A percentile compares a stretch with the other conserved stretches of the same genome.
Conservation (phyloP, 805 yeast species). For the Metschnikowia corniflorae region DNA sequence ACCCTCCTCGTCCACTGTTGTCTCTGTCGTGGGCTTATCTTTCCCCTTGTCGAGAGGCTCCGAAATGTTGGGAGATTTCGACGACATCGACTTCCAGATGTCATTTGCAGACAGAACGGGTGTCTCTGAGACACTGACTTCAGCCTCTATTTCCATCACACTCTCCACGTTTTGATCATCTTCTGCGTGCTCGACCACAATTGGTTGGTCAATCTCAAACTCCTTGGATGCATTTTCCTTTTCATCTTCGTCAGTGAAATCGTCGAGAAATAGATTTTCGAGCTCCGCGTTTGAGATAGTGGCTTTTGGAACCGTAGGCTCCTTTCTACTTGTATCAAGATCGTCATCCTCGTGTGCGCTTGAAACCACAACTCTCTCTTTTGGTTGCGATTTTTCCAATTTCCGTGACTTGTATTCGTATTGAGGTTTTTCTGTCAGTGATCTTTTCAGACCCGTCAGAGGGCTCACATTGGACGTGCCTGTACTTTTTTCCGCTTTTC, state of each 20-base stretch:
- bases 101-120: conserved; percentile 2
- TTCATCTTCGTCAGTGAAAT: conserved; percentile 16
- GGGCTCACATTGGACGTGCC: not conserved
- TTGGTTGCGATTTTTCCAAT: conserved; percentile 25
- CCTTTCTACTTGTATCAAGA: not conserved
- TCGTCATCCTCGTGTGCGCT: conserved; percentile 10
- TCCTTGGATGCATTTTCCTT: conserved; percentile 1
- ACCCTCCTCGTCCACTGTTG: conserved; percentile 47
- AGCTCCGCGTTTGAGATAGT: conserved; percentile 9
- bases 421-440: conserved; percentile 2
- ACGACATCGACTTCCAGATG: conserved; percentile 6
- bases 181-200: conserved; percentile 10
- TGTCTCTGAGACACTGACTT: not conserved
- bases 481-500: conserved; percentile 12
- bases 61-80: conserved; percentile 1
- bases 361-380: conserved; percentile 38
- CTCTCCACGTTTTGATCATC: not conserved
- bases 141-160: not conserved
- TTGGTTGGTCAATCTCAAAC: conserved; percentile 14
- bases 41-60: not conserved
- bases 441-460: conserved; percentile 3
- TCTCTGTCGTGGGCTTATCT: conserved; percentile 8
- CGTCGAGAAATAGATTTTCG: conserved; percentile 16
- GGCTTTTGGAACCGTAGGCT: not conserved
- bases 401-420: conserved; percentile 37